These are phyloP conservation scores for Dalbergia cultrata DNA, from an alignment of 306 rosid genomes.

Conservation along the genomic window DNA sequence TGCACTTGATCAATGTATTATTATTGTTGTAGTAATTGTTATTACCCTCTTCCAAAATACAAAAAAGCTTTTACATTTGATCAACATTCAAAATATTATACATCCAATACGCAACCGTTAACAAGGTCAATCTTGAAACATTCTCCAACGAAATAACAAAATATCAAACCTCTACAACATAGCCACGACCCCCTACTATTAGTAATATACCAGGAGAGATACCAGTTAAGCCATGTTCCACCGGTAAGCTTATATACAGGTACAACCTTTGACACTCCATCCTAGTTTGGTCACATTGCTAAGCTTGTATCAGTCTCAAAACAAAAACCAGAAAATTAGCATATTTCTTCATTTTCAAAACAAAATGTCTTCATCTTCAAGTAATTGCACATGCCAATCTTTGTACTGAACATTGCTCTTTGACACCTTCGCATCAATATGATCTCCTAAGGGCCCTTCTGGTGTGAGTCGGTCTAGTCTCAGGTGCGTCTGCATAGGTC, in stretches of 20 bases:
- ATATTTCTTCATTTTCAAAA: slow-evolving; percentile 17
- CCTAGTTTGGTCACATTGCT: slow-evolving; percentile 15
- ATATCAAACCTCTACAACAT: background rate
- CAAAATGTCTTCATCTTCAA: slow-evolving; percentile 22
- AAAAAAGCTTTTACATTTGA: no score
- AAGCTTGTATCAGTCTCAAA: slow-evolving; percentile 15
- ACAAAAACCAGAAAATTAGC: background rate
- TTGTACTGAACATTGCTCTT: slow-evolving; percentile 7
- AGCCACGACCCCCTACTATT: background rate
- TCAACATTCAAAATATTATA: no score
- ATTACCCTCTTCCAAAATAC: no score
- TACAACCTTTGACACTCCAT: background rate
- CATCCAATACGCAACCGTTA: background rate
- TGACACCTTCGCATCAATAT: background rate
- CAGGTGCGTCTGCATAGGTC: slow-evolving; percentile 17
- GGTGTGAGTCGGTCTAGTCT: background rate
- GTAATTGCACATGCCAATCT: background rate
- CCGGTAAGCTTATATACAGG: no score
- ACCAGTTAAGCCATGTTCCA: background rate
- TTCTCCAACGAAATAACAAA: background rate
- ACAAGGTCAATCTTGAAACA: background rate
- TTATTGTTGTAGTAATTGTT: no score
- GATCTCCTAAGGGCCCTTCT: slow-evolving; percentile 24
- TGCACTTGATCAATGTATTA: no score
- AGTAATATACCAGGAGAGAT: background rate